Evolutionary conservation across 179 eudicot genomes (phyloP).

Genomic region (Nepenthes alata): DNA sequence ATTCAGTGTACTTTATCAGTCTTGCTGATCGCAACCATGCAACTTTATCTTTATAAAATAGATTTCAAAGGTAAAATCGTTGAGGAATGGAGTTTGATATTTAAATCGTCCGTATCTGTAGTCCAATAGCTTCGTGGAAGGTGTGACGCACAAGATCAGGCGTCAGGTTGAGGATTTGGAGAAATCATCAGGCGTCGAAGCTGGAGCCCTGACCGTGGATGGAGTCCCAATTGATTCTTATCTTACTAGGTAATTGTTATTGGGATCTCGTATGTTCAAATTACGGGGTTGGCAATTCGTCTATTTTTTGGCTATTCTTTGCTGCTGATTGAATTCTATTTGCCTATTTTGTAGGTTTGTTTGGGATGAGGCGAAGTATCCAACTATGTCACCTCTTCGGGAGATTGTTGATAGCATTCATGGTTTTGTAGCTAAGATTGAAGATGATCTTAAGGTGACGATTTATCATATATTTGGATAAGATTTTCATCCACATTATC

Average conservation of each 20-base stretch:
- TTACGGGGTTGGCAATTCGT: background rate
- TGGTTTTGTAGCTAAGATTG: constrained; percentile 74
- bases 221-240: constrained; percentile 93
- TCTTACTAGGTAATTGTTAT: constrained; percentile 49
- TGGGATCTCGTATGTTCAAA: constrained; percentile 4
- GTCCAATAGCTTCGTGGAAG: constrained; percentile 85
- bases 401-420: constrained; percentile 84
- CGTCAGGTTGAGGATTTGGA: constrained; percentile 94
- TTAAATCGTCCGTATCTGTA: constrained; percentile 7
- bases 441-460: constrained; percentile 92
- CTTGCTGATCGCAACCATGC: no score
- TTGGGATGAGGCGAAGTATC: constrained; percentile 96
- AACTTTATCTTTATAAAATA: no score
- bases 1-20: background rate
- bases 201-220: constrained; percentile 80
- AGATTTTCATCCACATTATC: background rate
- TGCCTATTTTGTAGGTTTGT: constrained; percentile 39
- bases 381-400: constrained; percentile 79
- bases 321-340: background rate
- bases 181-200: constrained; percentile 59
- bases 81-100: no score
- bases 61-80: no score
- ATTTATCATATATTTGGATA: background rate
- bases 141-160: constrained; percentile 84
- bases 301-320: background rate